Base-by-base conservation (phyloP, 2,329 filamentous ascomycete genomes). In the Aspergillus chevalieri region DNA sequence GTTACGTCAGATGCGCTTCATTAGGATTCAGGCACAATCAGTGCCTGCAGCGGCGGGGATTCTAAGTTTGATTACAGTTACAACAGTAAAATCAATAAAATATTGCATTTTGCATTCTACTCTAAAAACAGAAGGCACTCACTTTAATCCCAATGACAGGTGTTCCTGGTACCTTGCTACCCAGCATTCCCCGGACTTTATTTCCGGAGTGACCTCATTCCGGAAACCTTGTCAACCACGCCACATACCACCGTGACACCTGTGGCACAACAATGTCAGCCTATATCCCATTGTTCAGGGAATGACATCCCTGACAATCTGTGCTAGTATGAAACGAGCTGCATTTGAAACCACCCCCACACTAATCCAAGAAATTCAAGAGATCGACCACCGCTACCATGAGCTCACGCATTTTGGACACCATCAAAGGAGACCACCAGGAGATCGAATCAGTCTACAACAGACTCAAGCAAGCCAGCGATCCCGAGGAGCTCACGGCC, bases 381-480 rank as follows among this genome's bases (percentile, higher is more conserved):
- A 45, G 21, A 34, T 6, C 15, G 43, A 34, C 28, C 8, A 21
- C 38, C 15, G 15, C 44, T 12, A 36, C n/a, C 17, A 51, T 51
- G 46, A n/a, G 22, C 43, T 36, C 46, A 33, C 52, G 52, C 22
- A 59, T 63, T 43, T 64, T 65, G 14, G 67, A 72, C 17, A 60
- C 62, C 4, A 69, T 75, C 52, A 69, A 62, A 39, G 53, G 61
- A 22, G 72, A 74, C 52, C 71, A 75, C 49, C 60, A 60, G 22
- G 61, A 70, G 47, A 55, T 75, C 30, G 65, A 71, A 46, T 51
- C 65, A 4, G 70, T 70, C 53, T 75, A 76, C 56, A 60, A 70
- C 7, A 66, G 69, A 17, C 65, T 77, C 41, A 55, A 72, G 47
- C 65, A 67, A 41, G 60, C 68, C 6, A 58, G 52, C 9, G 68